Percentiles rank a stretch among this genome's conserved stretches.
phyloP scores from a whole-genome alignment of 371 early-diverging fungal species.

The Apophysomyces sp. region DNA sequence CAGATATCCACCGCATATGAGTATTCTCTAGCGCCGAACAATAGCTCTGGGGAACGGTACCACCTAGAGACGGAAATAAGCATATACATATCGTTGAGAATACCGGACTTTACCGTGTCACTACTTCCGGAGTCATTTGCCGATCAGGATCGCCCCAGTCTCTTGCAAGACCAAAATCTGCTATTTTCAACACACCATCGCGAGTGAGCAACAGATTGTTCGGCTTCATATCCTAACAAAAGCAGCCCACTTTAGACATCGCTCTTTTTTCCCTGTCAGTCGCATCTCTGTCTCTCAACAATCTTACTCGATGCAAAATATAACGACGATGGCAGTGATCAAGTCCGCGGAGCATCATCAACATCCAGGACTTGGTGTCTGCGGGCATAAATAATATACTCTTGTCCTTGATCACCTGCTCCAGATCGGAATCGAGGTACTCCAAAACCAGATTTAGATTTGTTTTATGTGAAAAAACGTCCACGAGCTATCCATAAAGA shows the following conservation, averaged over 20 bases:
- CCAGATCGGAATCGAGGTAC: conserved; percentile 95
- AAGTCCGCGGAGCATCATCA: conserved; percentile 96
- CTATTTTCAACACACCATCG: conserved; percentile 95
- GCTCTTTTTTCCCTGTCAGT: background rate
- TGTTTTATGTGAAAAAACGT: conserved; percentile 92
- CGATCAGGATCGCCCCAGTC: conserved; percentile 86
- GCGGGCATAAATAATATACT: conserved; percentile 92
- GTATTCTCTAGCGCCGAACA: conserved; percentile 93
- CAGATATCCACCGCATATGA: conserved; percentile 96
- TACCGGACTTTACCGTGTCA: conserved; percentile 86
- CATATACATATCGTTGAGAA: no score
- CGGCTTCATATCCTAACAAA: conserved; percentile 95
- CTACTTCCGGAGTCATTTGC: conserved; percentile 92
- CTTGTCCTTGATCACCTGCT: conserved; percentile 96
- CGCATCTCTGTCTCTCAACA: background rate
- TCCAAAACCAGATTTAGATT: conserved; percentile 96
- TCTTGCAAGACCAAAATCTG: conserved; percentile 99
- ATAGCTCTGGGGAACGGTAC: conserved; percentile 99
- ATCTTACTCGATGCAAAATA: conserved; percentile 88
- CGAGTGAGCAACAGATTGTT: conserved; percentile 96
- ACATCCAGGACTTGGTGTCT: conserved; percentile 99
- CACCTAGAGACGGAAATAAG: conserved; percentile 67
- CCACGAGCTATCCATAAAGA: conserved; percentile 69
- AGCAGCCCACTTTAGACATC: background rate
- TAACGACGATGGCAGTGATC: conserved; percentile 92